phyloP scores from a whole-genome alignment of 2,329 filamentous ascomycete species.

The Thelonectria rubi region DNA sequence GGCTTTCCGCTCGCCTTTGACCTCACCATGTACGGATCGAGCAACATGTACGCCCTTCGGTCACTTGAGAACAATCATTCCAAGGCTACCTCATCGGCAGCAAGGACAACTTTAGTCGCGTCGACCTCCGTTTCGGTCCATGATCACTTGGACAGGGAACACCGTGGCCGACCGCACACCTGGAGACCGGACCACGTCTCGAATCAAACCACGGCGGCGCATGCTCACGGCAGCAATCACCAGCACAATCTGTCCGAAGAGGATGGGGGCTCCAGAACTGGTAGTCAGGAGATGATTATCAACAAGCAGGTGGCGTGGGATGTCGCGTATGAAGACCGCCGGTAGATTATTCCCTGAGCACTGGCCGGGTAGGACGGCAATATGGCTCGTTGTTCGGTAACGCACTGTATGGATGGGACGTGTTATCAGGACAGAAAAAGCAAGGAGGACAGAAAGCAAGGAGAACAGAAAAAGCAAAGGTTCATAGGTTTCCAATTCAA shows the following conservation, averaged over 20 bases:
- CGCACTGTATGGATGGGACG: background rate
- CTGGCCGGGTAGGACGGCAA: background rate
- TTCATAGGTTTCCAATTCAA: conserved; percentile 16
- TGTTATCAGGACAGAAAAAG: conserved; percentile 3
- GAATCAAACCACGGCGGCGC: conserved; percentile 1
- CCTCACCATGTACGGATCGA: conserved; percentile 12
- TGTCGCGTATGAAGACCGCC: conserved; percentile 26
- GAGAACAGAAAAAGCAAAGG: no score
- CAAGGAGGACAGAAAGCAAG: background rate
- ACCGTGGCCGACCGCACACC: conserved; percentile 19
- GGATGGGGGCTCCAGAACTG: conserved; percentile 24
- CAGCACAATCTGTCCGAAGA: conserved; percentile 26
- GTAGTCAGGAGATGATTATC: conserved; percentile 37
- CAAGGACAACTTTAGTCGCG: conserved; percentile 1
- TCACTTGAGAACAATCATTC: conserved; percentile 27
- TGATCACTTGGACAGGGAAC: conserved; percentile 13
- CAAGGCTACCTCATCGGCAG: conserved; percentile 14
- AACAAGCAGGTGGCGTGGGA: conserved; percentile 33
- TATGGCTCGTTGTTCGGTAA: background rate
- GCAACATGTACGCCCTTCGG: conserved; percentile 29
- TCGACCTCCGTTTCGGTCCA: conserved; percentile 9
- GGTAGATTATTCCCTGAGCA: conserved; percentile 7
- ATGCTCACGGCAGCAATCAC: conserved; percentile 7
- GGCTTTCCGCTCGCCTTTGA: conserved; percentile 32
- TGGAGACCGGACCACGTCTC: conserved; percentile 31